Base-by-base conservation (phyloP, 768 basidiomycete genomes). In the Scleroderma bovista region DNA sequence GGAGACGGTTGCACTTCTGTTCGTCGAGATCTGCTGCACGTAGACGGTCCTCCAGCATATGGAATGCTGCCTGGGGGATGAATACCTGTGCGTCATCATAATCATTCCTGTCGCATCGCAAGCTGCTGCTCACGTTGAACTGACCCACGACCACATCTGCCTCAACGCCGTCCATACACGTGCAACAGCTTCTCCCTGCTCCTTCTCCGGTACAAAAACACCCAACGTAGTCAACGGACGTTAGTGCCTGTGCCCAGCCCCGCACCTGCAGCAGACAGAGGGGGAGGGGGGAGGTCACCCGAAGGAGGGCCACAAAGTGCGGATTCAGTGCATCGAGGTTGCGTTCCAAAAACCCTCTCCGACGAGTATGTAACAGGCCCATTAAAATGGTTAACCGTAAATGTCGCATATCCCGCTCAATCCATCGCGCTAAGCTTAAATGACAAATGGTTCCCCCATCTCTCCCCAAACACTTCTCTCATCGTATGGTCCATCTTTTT, bases 401-500 rank as follows among this genome's bases (percentile, higher is more conserved):
- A 99, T 0, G 89, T 85, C 0, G 87, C 84, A 63, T 75, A 85
- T 5, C 93, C 91, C 0, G 82, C 80, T 9, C 91, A 78, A 59
- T 91, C 88, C 22, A 80, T 70, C 0, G 75, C 70, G 10, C 90
- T 88, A 1, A 86, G 67, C 68, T 94, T 94, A 82, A 97, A 97
- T 0, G 86, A 86, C 0, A 87, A 78, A 61, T 98, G 94, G 58
- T 91, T 95, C 6, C 84, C 89, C 91, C 93, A 97, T 1, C 95
- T 80, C 68, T 97, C 98, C 41, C 79, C 75, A 62, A 97, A 92
- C 0, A 93, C 91, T 59, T 96, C 93, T 9, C 94, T 81, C 92
- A 98, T 96, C 0, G 87, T 90, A 47, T 86, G 79, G 59, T 95
- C 92, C 2, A 86, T 94, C 80, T 94, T 93, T 71, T 93, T 82